Conservation (phyloP, 306 rosid genomes). For the Castanopsis chinensis region DNA sequence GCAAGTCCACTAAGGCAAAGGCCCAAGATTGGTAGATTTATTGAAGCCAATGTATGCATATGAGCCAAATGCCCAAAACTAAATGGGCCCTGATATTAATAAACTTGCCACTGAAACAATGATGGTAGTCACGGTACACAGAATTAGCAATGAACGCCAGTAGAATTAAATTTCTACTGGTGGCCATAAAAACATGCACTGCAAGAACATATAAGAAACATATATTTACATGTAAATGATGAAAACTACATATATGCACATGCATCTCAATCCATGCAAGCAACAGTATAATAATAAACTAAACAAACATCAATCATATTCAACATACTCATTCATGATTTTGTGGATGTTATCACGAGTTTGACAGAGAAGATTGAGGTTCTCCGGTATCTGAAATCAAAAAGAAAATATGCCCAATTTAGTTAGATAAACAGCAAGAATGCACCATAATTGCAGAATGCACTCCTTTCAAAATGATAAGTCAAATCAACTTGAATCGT, state of each 20-base stretch:
- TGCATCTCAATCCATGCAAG: neutral
- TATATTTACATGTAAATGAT: neutral
- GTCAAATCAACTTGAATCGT: neutral
- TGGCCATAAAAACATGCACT: neutral
- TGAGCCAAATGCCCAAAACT: neutral
- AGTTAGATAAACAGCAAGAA: conserved; percentile 16
- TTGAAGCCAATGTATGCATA: neutral
- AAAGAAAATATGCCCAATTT: conserved; percentile 11
- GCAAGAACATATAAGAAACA: neutral
- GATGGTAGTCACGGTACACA: neutral
- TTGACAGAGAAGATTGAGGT: conserved; percentile 80
- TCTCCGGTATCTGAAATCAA: conserved; percentile 75
- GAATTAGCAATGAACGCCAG: neutral
- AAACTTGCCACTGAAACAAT: neutral
- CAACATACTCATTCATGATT: conserved; percentile 80
- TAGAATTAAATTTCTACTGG: neutral
- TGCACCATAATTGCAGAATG: conserved; percentile 2
- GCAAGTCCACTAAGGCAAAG: neutral
- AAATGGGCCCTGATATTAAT: neutral
- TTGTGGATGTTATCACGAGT: conserved; percentile 74
- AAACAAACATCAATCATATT: conserved; percentile 3
- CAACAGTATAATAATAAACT: neutral
- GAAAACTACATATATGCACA: neutral
- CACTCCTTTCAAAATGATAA: conserved; percentile 12
- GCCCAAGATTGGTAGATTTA: neutral